Conservation (phyloP, 768 basidiomycete species). For the Phylloporus sp. region DNA sequence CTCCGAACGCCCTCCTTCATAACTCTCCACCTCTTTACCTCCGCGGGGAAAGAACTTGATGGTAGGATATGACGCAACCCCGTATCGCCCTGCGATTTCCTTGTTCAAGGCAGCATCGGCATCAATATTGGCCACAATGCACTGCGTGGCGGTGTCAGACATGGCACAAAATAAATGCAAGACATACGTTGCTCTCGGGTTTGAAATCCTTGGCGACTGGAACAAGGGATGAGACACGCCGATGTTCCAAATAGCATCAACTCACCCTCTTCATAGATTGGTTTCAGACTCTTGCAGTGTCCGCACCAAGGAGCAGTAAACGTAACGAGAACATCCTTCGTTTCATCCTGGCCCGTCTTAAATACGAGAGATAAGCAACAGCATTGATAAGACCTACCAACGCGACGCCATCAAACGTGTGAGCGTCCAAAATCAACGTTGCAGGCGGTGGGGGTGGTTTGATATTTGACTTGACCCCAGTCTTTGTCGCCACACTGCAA, state of each 20-base stretch:
- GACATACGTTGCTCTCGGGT: slow-evolving; percentile 63
- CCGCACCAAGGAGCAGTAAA: slow-evolving; percentile 90
- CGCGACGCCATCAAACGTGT: slow-evolving; percentile 73
- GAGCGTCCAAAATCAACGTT: slow-evolving; percentile 58
- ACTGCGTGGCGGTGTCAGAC: slow-evolving; percentile 41
- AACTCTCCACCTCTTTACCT: slow-evolving; percentile 57
- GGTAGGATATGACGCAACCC: slow-evolving; percentile 80
- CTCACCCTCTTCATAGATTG: slow-evolving; percentile 73
- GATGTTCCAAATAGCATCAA: neutral
- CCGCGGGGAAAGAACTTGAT: slow-evolving; percentile 91
- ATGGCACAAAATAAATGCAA: neutral
- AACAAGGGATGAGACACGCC: neutral
- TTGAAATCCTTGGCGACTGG: slow-evolving; percentile 75
- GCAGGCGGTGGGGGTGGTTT: slow-evolving; percentile 78
- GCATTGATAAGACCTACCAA: slow-evolving; percentile 39
- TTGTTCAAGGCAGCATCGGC: slow-evolving; percentile 81
- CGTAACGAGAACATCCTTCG: slow-evolving; percentile 80
- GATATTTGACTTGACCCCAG: slow-evolving; percentile 82
- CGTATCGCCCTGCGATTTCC: slow-evolving; percentile 65
- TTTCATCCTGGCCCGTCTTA: slow-evolving; percentile 41
- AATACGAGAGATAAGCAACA: neutral
- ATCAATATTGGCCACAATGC: slow-evolving; percentile 86
- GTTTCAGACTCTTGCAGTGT: slow-evolving; percentile 91
- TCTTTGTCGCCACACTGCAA: slow-evolving; percentile 63
- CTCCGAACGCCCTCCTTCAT: slow-evolving; percentile 68